Evolutionary conservation across 306 rosid genomes (phyloP).

Genomic region (Prunus dulcis): DNA sequence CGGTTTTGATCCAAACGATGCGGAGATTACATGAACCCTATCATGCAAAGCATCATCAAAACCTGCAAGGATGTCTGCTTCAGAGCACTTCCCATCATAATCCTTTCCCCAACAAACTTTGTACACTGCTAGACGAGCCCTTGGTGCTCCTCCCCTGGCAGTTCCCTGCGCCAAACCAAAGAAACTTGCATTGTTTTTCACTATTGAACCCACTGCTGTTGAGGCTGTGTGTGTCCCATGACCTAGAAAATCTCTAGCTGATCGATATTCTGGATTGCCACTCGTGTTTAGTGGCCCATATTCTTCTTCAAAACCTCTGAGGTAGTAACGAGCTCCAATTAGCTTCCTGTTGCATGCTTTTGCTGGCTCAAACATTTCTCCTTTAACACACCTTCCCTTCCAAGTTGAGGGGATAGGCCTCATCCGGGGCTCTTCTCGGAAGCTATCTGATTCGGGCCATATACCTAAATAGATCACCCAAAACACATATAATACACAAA

Average conservation of each 20-base stretch:
- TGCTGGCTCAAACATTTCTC: slow-evolving; percentile 38
- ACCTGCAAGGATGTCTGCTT: slow-evolving; percentile 52
- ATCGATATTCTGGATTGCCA: slow-evolving; percentile 37
- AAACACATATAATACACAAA: neutral
- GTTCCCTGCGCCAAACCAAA: slow-evolving; percentile 37
- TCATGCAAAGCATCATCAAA: slow-evolving; percentile 56
- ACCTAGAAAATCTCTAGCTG: slow-evolving; percentile 52
- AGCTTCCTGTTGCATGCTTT: slow-evolving; percentile 47
- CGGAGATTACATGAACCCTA: slow-evolving; percentile 53
- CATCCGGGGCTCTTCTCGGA: slow-evolving; percentile 31
- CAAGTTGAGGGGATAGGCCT: slow-evolving; percentile 42
- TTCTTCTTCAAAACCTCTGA: slow-evolving; percentile 44
- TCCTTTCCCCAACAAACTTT: slow-evolving; percentile 52
- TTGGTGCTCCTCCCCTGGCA: slow-evolving; percentile 54
- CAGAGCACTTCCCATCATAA: slow-evolving; percentile 32
- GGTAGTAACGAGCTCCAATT: slow-evolving; percentile 55
- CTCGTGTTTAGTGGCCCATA: slow-evolving; percentile 32
- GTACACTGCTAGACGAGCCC: slow-evolving; percentile 52
- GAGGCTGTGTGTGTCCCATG: slow-evolving; percentile 69
- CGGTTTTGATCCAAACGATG: slow-evolving; percentile 38
- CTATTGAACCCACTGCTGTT: slow-evolving; percentile 50
- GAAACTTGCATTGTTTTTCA: slow-evolving; percentile 25
- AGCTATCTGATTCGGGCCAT: slow-evolving; percentile 62
- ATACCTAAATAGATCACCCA: slow-evolving; percentile 27
- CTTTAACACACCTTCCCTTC: slow-evolving; percentile 47